A percentile compares a stretch with the other conserved stretches of the same genome.
These are phyloP conservation scores for Petunia axillaris DNA, from an alignment of 257 asterid species.

Conservation along the genomic window DNA sequence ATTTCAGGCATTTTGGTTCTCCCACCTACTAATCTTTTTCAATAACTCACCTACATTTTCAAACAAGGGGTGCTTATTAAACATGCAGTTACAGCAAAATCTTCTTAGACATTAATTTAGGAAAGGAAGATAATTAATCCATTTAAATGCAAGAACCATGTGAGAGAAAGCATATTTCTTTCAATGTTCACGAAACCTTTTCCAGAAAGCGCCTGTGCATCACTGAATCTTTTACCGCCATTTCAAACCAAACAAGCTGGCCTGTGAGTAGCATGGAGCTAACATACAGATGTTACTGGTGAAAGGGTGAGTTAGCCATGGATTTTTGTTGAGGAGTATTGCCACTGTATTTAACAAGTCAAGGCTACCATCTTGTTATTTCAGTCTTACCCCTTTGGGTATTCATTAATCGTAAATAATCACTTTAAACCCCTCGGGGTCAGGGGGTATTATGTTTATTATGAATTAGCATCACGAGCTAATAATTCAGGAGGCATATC, in stretches of 20 bases:
- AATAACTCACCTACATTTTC: constrained; percentile 3
- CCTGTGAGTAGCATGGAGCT: neutral
- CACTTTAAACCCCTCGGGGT: neutral
- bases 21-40: neutral
- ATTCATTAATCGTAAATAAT: neutral
- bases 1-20: neutral
- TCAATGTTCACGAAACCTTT: neutral
- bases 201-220: neutral
- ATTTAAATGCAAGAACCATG: neutral
- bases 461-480: constrained; percentile 10
- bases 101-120: neutral
- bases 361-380: neutral
- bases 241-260: neutral
- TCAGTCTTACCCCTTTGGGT: neutral
- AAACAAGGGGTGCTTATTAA: neutral
- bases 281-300: neutral
- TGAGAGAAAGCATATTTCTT: neutral
- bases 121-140: constrained; percentile 13
- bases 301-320: neutral
- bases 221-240: neutral
- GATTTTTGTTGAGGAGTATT: neutral
- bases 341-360: constrained; percentile 17
- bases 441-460: neutral
- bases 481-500: neutral
- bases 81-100: neutral